Evolutionary conservation across 129 eudicot species (phyloP), one percentile per base, ranked within the genome.

Genomic region (Calendula officinalis): DNA sequence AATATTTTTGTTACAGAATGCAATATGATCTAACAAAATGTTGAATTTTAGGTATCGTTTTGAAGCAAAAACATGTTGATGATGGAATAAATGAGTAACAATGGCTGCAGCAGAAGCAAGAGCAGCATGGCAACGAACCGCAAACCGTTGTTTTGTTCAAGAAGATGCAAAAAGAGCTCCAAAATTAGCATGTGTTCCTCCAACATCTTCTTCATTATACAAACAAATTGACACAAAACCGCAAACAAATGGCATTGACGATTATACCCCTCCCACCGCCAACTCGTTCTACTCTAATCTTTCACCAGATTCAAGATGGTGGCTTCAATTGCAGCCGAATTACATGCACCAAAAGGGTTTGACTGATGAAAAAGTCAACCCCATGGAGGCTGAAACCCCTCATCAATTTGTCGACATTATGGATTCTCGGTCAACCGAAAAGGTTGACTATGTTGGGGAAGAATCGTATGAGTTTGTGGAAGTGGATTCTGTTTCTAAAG

Each of bases 91-190:
- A 72, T 40, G 77, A 74, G 62, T 80, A 36, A 36, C 5, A 64
- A 91, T 91, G 98, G 98, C 98, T 4, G 90, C 80, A 62, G 98
- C 98, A 44, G 98, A 91, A 85, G 96, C 94, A 56, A 75, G 98
- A 64, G 84, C 96, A 49, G 98, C 96, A 47, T 91, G 98, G 98
- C 98, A 91, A 65, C 84, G 96, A 77, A 79, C 94, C 17, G 98
- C 94, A 66, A 91, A 91, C 62, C 85, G 98, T 52, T 91, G 80
- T 78, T 87, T 91, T 66, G 96, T 91, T 64, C 98, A 91, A 79
- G 98, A 91, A 81, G 98, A 91, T 50, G 98, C 96, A 5, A 91
- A 91, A 78, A 80, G 98, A 75, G 96, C 96, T 85, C 98, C 98
- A 5, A 91, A 80, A 60, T 78, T 91, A 76, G 98, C 98, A 38